Evolutionary conservation across 768 basidiomycete genomes (phyloP).

Genomic region (Termitomyces sp.): DNA sequence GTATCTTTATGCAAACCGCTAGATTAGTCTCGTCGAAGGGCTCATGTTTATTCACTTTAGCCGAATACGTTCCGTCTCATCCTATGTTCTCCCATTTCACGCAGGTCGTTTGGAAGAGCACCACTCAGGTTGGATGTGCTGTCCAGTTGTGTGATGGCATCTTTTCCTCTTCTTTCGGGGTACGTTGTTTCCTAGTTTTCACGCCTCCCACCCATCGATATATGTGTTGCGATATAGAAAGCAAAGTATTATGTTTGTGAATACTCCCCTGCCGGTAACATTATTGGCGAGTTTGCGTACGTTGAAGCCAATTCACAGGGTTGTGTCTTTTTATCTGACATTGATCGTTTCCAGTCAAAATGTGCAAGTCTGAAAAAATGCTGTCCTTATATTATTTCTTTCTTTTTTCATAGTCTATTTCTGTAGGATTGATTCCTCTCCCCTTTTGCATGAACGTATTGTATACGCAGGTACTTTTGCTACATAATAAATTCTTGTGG

Average conservation of each 20-base stretch:
- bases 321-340: not conserved
- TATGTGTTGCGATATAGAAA: slow-evolving; percentile 28
- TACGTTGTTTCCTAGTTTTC: slow-evolving; percentile 23
- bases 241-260: slow-evolving; percentile 67
- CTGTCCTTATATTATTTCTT: not conserved
- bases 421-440: slow-evolving; percentile 11
- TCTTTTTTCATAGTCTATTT: not conserved
- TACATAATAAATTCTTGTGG: too few relatives aligned
- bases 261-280: slow-evolving; percentile 59
- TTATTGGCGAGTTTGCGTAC: slow-evolving; percentile 56
- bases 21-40: not conserved
- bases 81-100: slow-evolving; percentile 66
- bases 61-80: slow-evolving; percentile 49
- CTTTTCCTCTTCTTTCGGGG: slow-evolving; percentile 49
- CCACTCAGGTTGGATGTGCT: slow-evolving; percentile 61
- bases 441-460: not conserved
- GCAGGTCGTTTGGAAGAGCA: slow-evolving; percentile 71
- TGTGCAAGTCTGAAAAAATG: slow-evolving; percentile 35
- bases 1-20: slow-evolving; percentile 22
- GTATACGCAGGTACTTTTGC: not conserved
- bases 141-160: slow-evolving; percentile 51
- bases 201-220: not conserved
- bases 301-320: slow-evolving; percentile 20
- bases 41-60: slow-evolving; percentile 29
- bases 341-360: slow-evolving; percentile 31